Evolutionary conservation across 2,329 filamentous ascomycete genomes (phyloP), one percentile per base, ranked within the genome.

Genomic region (Phyllosticta citrichinensis): DNA sequence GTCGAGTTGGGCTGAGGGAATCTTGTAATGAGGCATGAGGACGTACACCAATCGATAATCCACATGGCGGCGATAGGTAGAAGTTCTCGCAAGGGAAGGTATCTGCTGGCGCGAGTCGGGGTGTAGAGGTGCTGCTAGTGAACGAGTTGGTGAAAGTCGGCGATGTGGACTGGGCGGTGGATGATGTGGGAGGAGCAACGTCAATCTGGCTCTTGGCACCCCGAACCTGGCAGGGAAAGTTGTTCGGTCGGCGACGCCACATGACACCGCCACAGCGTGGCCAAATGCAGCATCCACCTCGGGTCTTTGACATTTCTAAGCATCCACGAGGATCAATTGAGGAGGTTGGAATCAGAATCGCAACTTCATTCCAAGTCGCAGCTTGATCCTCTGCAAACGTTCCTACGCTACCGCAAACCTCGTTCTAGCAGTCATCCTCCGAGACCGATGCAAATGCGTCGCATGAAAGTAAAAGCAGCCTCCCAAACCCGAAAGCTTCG

Each of bases 1-100:
- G 25, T 20, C 53, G 25, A 25, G 53, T 25, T 55, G 53, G 51
- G 51, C 51, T 52, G 51, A 24, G 51, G 51, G 51, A 24, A 24
- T 20, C 22, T 20, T 55, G 53, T 30, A 30, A 19, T 55, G 27
- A 10, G 53, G 8, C 20, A 25, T 11, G 27, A 19, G 50, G 24
- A 62, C 56, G 52, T 62, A 58, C 60, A 94, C 91, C 91, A 96
- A 84, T 93, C 91, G 74, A 95, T 79, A 76, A 96, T 89, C 89
- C 90, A 96, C 91, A 96, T 96, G 66, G 72, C 81, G 62, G 47
- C 56, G n/a, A 24, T 3, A 55, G 33, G 33, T 30, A 40, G 33
- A 40, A 10, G 22, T 22, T 40, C 33, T 40, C 33, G 33, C 33
- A 40, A 40, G 12, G 33, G 12, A 40, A 30, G 27, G 33, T 12